Conservation (phyloP, 2,329 filamentous ascomycete species). For the Chaetomium globosum region DNA sequence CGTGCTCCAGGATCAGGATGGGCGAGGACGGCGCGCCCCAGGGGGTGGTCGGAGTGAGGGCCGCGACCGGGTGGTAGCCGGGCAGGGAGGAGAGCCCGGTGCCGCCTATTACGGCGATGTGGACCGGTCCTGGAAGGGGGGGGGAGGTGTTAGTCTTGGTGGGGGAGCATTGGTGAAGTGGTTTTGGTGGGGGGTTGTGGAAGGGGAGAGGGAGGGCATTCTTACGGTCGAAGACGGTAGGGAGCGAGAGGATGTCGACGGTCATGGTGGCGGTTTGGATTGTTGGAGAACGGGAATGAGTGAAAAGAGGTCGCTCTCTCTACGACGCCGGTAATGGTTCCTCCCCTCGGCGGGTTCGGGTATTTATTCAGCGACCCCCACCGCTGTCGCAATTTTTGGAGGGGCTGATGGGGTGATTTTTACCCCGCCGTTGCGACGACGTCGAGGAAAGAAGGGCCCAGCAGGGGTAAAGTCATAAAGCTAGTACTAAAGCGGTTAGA, state of each 20-base stretch:
- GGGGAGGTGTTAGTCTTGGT: slow-evolving; percentile 13
- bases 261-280: slow-evolving; percentile 26
- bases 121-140: slow-evolving; percentile 61
- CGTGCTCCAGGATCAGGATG: slow-evolving; percentile 87
- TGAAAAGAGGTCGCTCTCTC: background rate
- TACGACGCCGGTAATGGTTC: background rate
- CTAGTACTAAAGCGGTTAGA: slow-evolving; percentile 16
- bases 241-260: slow-evolving; percentile 58
- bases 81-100: slow-evolving; percentile 88
- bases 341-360: slow-evolving; percentile 1
- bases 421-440: slow-evolving; percentile 37
- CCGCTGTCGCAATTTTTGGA: slow-evolving; percentile 31
- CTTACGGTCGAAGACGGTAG: slow-evolving; percentile 62
- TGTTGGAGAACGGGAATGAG: slow-evolving; percentile 1
- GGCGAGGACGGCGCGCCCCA: slow-evolving; percentile 79
- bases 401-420: slow-evolving; percentile 29
- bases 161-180: background rate
- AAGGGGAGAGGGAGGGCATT: slow-evolving; percentile 17
- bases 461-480: background rate
- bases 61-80: slow-evolving; percentile 81
- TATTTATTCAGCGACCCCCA: slow-evolving; percentile 1
- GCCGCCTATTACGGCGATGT: slow-evolving; percentile 89
- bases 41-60: slow-evolving; percentile 75
- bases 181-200: background rate
- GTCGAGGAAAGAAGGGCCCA: slow-evolving; percentile 28